A percentile compares a stretch with the other conserved stretches of the same genome.
Conservation (phyloP, 768 basidiomycete genomes). For the Tephrocybe sp. region DNA sequence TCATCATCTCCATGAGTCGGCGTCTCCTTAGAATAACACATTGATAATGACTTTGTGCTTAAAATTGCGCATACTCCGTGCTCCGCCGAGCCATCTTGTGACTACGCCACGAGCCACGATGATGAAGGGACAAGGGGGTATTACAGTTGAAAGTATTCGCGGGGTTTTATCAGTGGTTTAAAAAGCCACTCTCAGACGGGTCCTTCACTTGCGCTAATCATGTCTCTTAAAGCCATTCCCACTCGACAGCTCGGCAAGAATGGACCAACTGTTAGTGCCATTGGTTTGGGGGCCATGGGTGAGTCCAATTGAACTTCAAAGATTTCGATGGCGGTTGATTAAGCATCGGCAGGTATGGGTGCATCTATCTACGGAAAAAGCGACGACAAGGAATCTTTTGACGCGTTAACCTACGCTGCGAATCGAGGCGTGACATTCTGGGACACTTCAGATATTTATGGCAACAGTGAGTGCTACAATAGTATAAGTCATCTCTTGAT, state of each 20-base stretch:
- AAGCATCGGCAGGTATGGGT: background rate
- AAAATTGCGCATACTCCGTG: too few relatives aligned
- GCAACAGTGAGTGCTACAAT: too few relatives aligned
- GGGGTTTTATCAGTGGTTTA: too few relatives aligned
- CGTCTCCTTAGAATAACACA: too few relatives aligned
- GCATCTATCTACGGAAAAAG: background rate
- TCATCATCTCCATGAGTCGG: too few relatives aligned
- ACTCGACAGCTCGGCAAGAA: slow-evolving; percentile 23
- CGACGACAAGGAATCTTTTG: background rate
- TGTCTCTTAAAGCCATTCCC: slow-evolving; percentile 10
- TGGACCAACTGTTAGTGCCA: slow-evolving; percentile 23
- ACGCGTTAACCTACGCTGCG: slow-evolving; percentile 11
- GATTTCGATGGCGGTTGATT: too few relatives aligned
- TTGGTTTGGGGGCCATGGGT: slow-evolving; percentile 26
- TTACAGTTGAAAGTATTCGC: too few relatives aligned
- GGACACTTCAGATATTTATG: slow-evolving; percentile 48
- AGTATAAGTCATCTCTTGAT: slow-evolving; percentile 16
- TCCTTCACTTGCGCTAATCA: background rate
- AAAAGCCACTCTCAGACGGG: too few relatives aligned
- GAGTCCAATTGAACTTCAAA: background rate
- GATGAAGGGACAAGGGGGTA: too few relatives aligned
- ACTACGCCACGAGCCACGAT: too few relatives aligned
- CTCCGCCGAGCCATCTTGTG: too few relatives aligned
- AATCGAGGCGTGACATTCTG: slow-evolving; percentile 32
- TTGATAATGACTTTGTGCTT: too few relatives aligned